Evolutionary conservation across 805 yeast species (phyloP).

Genomic region (Ogataea neopini): DNA sequence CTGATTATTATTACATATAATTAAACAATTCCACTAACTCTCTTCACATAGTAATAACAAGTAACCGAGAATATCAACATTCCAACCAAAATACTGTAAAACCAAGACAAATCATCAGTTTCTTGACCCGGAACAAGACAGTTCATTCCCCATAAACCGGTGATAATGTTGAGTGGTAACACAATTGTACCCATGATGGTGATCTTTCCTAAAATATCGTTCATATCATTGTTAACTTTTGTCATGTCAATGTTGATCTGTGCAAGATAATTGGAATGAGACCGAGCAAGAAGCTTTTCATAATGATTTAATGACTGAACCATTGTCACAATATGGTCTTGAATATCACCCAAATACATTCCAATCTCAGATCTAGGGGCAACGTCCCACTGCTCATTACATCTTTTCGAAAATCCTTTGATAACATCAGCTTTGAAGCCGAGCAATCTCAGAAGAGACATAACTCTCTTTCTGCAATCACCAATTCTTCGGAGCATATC

Average conservation of each 20-base stretch:
- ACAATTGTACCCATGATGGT: conserved; percentile 94
- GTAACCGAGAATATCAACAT: conserved; percentile 49
- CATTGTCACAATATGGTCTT: conserved; percentile 97
- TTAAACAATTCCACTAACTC: conserved; percentile 35
- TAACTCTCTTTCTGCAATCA: conserved; percentile 90
- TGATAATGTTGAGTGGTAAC: conserved; percentile 89
- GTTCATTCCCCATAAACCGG: conserved; percentile 99
- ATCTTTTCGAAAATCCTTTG: conserved; percentile 89
- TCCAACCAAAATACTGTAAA: conserved; percentile 49
- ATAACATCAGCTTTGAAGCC: conserved; percentile 98
- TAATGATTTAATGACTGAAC: conserved; percentile 92
- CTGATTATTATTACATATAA: not conserved
- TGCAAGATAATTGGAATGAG: conserved; percentile 95
- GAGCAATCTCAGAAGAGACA: conserved; percentile 80
- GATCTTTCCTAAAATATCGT: conserved; percentile 91
- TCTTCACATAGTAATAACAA: conserved; percentile 51
- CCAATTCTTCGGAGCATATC: conserved; percentile 95
- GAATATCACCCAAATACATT: conserved; percentile 94
- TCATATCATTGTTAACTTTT: conserved; percentile 92
- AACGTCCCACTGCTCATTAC: conserved; percentile 79
- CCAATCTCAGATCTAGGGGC: conserved; percentile 86
- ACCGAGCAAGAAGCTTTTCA: conserved; percentile 88
- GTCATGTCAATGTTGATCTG: conserved; percentile 98
- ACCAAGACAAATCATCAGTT: conserved; percentile 62
- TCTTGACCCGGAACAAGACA: conserved; percentile 94